Percentiles rank a stretch among this genome's conserved stretches.
These are phyloP conservation scores for Candida ascalaphidarum DNA, from an alignment of 805 yeast species.

Conservation along the genomic window DNA sequence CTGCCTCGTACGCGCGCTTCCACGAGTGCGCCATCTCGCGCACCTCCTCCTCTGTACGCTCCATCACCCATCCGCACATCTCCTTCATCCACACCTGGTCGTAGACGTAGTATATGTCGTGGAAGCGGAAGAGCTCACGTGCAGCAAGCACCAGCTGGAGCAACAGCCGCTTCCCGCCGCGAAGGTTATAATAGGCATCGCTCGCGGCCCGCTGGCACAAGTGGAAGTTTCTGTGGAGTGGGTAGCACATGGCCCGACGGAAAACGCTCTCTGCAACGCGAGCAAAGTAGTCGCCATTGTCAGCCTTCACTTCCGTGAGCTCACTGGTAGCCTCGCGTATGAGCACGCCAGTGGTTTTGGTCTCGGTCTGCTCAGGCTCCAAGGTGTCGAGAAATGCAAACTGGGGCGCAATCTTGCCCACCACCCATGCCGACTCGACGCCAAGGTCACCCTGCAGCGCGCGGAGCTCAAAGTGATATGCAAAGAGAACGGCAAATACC, in stretches of 20 bases:
- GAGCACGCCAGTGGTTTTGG: too few species aligned
- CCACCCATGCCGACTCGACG: conserved; percentile 89
- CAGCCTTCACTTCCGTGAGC: not conserved
- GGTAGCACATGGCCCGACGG: conserved; percentile 70
- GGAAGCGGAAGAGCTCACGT: conserved; percentile 70
- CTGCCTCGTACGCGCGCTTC: conserved; percentile 27
- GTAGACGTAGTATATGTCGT: conserved; percentile 80
- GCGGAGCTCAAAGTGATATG: conserved; percentile 66
- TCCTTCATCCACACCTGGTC: conserved; percentile 73
- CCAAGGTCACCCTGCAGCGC: conserved; percentile 64
- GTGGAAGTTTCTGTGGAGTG: conserved; percentile 66
- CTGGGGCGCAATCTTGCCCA: conserved; percentile 82
- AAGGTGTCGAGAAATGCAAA: conserved; percentile 62
- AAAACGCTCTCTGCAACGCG: conserved; percentile 51
- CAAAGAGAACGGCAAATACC: conserved; percentile 60
- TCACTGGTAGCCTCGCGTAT: too few species aligned
- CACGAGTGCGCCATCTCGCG: conserved; percentile 66
- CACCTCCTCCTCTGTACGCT: conserved; percentile 54
- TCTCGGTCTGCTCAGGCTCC: too few species aligned
- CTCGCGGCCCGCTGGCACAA: conserved; percentile 60
- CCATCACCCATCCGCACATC: conserved; percentile 63
- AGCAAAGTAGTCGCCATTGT: conserved; percentile 32
- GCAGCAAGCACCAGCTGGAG: conserved; percentile 51
- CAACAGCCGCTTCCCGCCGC: conserved; percentile 63
- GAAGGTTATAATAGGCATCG: conserved; percentile 57